Evolutionary conservation across 1,139 yeast species (phyloP).

Genomic region (Pneumocystis sp.): DNA sequence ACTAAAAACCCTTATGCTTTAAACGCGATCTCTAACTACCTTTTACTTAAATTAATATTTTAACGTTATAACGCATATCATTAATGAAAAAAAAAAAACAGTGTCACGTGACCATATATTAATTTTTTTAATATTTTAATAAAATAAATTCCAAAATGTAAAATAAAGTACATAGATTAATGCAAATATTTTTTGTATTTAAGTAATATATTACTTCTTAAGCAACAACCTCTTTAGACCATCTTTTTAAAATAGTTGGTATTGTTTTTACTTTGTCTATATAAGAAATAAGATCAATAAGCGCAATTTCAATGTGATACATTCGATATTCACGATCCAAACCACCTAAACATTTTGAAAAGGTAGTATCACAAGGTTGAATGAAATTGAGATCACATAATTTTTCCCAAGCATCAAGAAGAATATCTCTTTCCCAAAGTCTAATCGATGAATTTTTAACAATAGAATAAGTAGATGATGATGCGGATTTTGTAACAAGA

Average conservation of each 20-base stretch:
- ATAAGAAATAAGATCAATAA: conserved; percentile 1
- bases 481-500: conserved; percentile 13
- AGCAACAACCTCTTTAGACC: neutral
- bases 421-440: conserved; percentile 16
- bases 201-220: neutral
- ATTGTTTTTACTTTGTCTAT: conserved; percentile 1
- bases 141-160: neutral
- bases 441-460: conserved; percentile 10
- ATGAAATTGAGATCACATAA: conserved; percentile 9
- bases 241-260: conserved; percentile 1
- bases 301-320: conserved; percentile 1
- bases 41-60: too few species aligned
- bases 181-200: neutral
- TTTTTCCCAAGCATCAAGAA: conserved; percentile 17
- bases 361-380: neutral
- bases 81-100: too few species aligned
- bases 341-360: neutral
- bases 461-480: conserved; percentile 11
- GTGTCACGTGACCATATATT: neutral
- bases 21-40: neutral
- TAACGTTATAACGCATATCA: neutral
- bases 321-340: conserved; percentile 7
- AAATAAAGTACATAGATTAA: neutral
- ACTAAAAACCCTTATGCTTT: neutral
- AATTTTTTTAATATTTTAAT: too few species aligned